Evolutionary conservation across 1,284 basidiomycete genomes (phyloP).

Genomic region (Trametes pubescens): DNA sequence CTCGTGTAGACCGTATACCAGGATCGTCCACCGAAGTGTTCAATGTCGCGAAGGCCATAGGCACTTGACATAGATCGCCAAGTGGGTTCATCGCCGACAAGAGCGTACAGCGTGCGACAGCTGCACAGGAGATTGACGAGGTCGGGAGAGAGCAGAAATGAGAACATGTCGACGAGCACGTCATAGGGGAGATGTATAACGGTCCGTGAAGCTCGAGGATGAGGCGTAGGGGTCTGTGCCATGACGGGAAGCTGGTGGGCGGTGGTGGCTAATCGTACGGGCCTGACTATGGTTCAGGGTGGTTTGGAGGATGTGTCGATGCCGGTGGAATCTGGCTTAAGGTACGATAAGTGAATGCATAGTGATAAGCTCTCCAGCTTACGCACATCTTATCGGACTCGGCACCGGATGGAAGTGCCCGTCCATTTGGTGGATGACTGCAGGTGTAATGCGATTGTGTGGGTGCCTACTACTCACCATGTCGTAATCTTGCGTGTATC

Average conservation of each 20-base stretch:
- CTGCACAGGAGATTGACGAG: slow-evolving; percentile 36
- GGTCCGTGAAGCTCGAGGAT: not conserved
- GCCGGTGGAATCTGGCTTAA: not conserved
- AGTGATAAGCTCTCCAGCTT: slow-evolving; percentile 14
- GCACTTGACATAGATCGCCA: slow-evolving; percentile 32
- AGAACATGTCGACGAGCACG: slow-evolving; percentile 32
- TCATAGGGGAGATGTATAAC: slow-evolving; percentile 37
- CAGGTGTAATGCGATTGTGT: not conserved
- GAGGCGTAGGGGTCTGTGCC: not conserved
- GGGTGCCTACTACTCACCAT: not conserved
- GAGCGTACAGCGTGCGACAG: slow-evolving; percentile 31
- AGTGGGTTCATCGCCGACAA: slow-evolving; percentile 33
- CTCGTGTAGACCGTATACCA: slow-evolving; percentile 35
- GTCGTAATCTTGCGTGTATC: slow-evolving; percentile 19
- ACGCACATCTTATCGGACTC: slow-evolving; percentile 24
- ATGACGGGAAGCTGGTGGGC: not conserved
- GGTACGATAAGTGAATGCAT: not conserved
- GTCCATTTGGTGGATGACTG: not conserved
- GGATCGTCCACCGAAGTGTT: slow-evolving; percentile 28
- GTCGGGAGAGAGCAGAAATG: slow-evolving; percentile 30
- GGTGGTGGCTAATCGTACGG: not conserved
- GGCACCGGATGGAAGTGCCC: not conserved
- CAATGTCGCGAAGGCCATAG: slow-evolving; percentile 29
- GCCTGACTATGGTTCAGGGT: not conserved
- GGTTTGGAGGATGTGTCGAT: not conserved